A percentile compares a stretch with the other conserved stretches of the same genome.
Evolutionary conservation across 1,139 yeast genomes (phyloP).

Genomic region (Kurtzmaniella quercitrusa): DNA sequence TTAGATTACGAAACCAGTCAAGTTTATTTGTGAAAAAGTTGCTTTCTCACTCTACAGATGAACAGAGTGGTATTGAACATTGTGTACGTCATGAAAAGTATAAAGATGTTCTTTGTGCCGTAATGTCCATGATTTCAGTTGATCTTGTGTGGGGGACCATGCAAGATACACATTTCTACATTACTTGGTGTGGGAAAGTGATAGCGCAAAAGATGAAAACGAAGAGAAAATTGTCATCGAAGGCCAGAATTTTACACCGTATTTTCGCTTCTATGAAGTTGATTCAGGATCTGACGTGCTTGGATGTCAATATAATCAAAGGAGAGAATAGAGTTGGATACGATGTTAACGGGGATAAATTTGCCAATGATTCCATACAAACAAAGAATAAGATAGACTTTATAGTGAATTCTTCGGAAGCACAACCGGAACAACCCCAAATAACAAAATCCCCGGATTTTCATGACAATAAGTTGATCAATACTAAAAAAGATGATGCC

Average conservation of each 20-base stretch:
- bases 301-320: conserved; percentile 41
- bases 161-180: conserved; percentile 77
- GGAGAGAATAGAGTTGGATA: conserved; percentile 34
- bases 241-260: conserved; percentile 74
- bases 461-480: conserved; percentile 41
- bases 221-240: conserved; percentile 65
- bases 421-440: conserved; percentile 7
- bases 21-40: conserved; percentile 56
- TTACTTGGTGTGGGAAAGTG: conserved; percentile 73
- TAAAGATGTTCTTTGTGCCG: conserved; percentile 80
- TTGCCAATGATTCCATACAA: conserved; percentile 11
- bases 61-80: conserved; percentile 35
- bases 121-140: conserved; percentile 81
- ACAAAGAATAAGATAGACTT: conserved; percentile 43
- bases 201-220: conserved; percentile 64
- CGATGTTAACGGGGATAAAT: conserved; percentile 39
- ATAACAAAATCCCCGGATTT: conserved; percentile 30
- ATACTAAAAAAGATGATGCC: conserved; percentile 44
- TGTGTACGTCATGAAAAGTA: conserved; percentile 68
- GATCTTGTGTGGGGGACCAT: conserved; percentile 91
- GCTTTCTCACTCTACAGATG: conserved; percentile 22
- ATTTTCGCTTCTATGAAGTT: conserved; percentile 72
- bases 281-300: conserved; percentile 68
- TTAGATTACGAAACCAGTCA: conserved; percentile 72
- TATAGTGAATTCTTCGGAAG: conserved; percentile 32